Evolutionary conservation across 495 filamentous ascomycete species (phyloP).

Genomic region (Thermochaetoides thermophila): DNA sequence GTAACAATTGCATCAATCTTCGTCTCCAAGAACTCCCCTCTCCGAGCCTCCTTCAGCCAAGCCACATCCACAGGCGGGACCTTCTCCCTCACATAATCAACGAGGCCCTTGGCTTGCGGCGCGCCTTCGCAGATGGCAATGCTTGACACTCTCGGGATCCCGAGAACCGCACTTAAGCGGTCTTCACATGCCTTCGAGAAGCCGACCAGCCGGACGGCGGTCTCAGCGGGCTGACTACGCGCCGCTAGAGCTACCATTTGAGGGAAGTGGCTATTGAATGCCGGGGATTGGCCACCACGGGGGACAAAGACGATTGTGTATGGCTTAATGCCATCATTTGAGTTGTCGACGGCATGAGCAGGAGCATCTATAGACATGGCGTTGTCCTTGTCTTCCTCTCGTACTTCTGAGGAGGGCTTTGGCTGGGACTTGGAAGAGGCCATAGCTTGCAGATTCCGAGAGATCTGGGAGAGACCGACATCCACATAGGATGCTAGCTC

Average conservation of each 20-base stretch:
- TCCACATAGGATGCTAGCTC: slow-evolving; percentile 37
- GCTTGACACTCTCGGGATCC: slow-evolving; percentile 42
- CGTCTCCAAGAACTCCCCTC: slow-evolving; percentile 13
- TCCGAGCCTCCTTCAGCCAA: slow-evolving; percentile 16
- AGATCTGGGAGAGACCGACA: slow-evolving; percentile 43
- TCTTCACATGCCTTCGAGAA: slow-evolving; percentile 38
- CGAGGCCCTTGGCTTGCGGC: slow-evolving; percentile 31
- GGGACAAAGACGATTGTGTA: slow-evolving; percentile 35
- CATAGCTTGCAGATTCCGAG: slow-evolving; percentile 35
- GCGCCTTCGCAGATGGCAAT: slow-evolving; percentile 38
- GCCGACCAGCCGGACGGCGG: slow-evolving; percentile 37
- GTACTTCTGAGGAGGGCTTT: background rate
- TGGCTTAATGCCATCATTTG: slow-evolving; percentile 1
- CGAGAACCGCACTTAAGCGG: slow-evolving; percentile 33
- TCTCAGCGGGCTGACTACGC: slow-evolving; percentile 18
- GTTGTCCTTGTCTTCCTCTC: background rate
- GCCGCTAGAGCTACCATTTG: slow-evolving; percentile 39
- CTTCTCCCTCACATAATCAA: slow-evolving; percentile 34
- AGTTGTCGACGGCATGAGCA: too few species aligned
- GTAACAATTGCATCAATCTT: slow-evolving; percentile 25
- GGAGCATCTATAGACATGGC: too few species aligned
- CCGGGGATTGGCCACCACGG: slow-evolving; percentile 32
- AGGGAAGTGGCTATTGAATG: slow-evolving; percentile 45
- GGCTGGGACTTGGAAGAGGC: slow-evolving; percentile 9
- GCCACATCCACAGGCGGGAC: slow-evolving; percentile 23